phyloP scores from a whole-genome alignment of 2,329 filamentous ascomycete genomes.

The Clarireedia paspali region DNA sequence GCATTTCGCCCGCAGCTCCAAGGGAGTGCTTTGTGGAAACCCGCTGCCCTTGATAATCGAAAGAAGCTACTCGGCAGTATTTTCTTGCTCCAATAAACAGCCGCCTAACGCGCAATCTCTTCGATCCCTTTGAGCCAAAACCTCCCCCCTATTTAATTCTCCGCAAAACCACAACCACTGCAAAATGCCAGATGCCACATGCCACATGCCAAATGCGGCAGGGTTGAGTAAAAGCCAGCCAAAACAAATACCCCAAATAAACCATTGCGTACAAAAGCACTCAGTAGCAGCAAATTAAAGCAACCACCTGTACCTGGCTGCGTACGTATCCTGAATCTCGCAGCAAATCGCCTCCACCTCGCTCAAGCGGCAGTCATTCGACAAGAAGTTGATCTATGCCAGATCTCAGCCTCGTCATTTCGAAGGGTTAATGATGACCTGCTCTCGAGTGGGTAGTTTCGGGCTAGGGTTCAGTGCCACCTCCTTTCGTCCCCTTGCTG shows the following conservation, averaged over 20 bases:
- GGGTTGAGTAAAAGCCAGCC: not conserved
- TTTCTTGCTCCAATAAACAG: not conserved
- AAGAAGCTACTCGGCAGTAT: not conserved
- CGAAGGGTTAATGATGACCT: not conserved
- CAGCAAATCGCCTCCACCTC: too few species aligned
- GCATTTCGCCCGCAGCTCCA: too few species aligned
- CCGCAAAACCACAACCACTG: not conserved
- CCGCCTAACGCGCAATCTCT: slow-evolving; percentile 4
- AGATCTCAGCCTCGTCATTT: not conserved
- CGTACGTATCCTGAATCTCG: too few species aligned
- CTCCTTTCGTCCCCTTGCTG: too few species aligned
- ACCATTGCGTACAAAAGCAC: not conserved
- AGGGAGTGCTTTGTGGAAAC: too few species aligned
- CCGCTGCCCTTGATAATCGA: too few species aligned
- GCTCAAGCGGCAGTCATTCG: too few species aligned
- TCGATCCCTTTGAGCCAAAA: not conserved
- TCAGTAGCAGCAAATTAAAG: too few species aligned
- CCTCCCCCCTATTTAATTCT: not conserved
- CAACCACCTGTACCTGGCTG: too few species aligned
- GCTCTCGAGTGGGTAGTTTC: too few species aligned
- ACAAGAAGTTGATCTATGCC: not conserved
- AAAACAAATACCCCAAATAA: too few species aligned
- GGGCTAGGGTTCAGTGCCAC: too few species aligned
- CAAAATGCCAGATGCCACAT: not conserved
- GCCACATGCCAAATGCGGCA: not conserved